These are phyloP conservation scores for Neodidymelliopsis sp. DNA, from an alignment of 2,329 filamentous ascomycete species.

Conservation along the genomic window DNA sequence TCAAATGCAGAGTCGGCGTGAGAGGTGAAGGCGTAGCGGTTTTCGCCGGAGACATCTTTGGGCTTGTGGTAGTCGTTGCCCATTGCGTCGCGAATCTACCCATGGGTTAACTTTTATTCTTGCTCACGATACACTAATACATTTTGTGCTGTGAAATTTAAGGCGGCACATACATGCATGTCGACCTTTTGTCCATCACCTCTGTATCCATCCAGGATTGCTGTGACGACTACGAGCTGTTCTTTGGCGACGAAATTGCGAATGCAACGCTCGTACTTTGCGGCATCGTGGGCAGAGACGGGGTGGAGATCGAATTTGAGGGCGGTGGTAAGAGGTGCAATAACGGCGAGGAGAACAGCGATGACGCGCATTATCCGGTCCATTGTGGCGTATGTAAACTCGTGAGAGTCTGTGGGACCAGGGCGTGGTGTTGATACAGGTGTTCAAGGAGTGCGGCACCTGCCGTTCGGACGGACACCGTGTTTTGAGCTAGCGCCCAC, in stretches of 20 bases:
- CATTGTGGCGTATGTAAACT: constrained; percentile 34
- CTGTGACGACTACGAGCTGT: constrained; percentile 93
- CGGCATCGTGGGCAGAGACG: constrained; percentile 66
- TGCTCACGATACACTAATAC: too few relatives aligned
- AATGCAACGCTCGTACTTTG: constrained; percentile 83
- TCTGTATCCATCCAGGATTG: constrained; percentile 81
- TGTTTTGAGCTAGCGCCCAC: constrained; percentile 37
- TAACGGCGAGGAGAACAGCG: constrained; percentile 44
- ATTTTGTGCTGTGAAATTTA: too few relatives aligned
- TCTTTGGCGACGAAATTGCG: constrained; percentile 94
- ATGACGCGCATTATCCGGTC: constrained; percentile 45
- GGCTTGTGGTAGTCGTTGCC: constrained; percentile 96
- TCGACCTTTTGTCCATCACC: constrained; percentile 94
- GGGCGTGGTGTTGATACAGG: constrained; percentile 26
- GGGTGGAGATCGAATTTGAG: constrained; percentile 94
- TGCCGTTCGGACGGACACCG: constrained; percentile 45
- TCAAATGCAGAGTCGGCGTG: constrained; percentile 92
- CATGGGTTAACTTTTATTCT: constrained; percentile 9
- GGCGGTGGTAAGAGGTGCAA: constrained; percentile 63
- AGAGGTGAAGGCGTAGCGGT: constrained; percentile 91
- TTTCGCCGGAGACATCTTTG: constrained; percentile 90
- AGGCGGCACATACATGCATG: constrained; percentile 84
- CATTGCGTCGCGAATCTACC: constrained; percentile 89
- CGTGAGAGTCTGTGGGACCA: constrained; percentile 23
- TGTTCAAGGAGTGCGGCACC: constrained; percentile 3